Evolutionary conservation across 176 grass and related monocot species (phyloP).

Genomic region (Oryza meyeriana): DNA sequence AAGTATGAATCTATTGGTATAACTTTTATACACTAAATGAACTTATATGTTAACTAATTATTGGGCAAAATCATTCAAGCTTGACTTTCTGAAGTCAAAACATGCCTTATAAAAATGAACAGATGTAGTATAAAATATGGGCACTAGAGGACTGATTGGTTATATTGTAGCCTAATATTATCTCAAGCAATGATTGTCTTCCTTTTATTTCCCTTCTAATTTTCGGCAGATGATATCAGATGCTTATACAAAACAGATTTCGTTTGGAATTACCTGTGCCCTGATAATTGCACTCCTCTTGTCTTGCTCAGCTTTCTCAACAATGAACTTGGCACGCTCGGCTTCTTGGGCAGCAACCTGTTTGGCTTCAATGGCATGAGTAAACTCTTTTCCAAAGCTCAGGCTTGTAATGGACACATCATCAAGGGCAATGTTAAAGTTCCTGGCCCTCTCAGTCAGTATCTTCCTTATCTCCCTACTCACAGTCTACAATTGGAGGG

Average conservation of each 20-base stretch:
- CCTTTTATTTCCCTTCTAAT: background rate
- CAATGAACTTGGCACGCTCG: constrained; percentile 86
- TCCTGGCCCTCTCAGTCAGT: constrained; percentile 76
- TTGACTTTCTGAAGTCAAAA: too few relatives aligned
- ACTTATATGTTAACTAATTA: too few relatives aligned
- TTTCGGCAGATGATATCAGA: background rate
- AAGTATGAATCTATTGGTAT: too few relatives aligned
- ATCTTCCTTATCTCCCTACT: constrained; percentile 96
- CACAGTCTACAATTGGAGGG: constrained; percentile 46
- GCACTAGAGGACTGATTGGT: too few relatives aligned
- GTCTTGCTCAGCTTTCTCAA: constrained; percentile 93
- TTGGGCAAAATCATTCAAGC: too few relatives aligned
- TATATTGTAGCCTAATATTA: too few relatives aligned
- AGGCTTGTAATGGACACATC: constrained; percentile 87
- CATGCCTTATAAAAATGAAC: too few relatives aligned
- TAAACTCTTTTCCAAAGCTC: constrained; percentile 91
- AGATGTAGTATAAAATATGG: too few relatives aligned
- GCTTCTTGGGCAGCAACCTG: constrained; percentile 90
- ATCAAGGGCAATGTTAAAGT: constrained; percentile 77
- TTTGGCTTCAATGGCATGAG: constrained; percentile 85
- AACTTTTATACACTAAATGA: too few relatives aligned
- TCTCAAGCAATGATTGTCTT: too few relatives aligned
- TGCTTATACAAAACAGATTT: background rate
- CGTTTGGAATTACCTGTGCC: constrained; percentile 53
- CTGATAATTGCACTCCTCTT: constrained; percentile 84